Conservation (phyloP, 2,329 filamentous ascomycete genomes). For the Fusarium sp. region DNA sequence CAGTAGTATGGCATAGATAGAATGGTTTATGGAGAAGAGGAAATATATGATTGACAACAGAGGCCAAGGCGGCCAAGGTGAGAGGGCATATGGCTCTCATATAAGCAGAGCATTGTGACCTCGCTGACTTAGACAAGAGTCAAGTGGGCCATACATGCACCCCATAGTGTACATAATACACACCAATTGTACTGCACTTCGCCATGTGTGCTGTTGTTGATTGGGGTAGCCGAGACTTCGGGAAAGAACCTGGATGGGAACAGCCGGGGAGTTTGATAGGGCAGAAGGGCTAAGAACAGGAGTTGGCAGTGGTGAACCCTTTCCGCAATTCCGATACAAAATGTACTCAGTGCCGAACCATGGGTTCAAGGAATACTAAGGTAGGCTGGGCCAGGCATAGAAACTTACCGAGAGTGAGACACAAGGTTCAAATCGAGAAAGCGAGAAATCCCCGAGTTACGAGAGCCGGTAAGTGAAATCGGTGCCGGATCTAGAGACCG, state of each 20-base stretch:
- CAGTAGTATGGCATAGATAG: constrained; percentile 81
- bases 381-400: constrained; percentile 28
- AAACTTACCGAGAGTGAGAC: constrained; percentile 44
- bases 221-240: constrained; percentile 23
- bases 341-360: constrained; percentile 38
- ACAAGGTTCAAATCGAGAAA: constrained; percentile 22
- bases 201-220: constrained; percentile 3
- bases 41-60: constrained; percentile 21
- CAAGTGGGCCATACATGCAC: constrained; percentile 46
- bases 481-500: constrained; percentile 26
- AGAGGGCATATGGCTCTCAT: constrained; percentile 44
- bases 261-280: constrained; percentile 36
- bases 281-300: constrained; percentile 4
- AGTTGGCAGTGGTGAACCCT: constrained; percentile 22
- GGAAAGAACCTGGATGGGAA: constrained; percentile 18
- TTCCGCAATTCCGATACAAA: constrained; percentile 47
- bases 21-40: constrained; percentile 22
- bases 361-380: constrained; percentile 37
- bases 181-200: constrained; percentile 16
- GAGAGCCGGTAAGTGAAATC: constrained; percentile 19
- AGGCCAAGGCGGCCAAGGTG: constrained; percentile 8
- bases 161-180: constrained; percentile 26
- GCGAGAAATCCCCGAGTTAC: constrained; percentile 45
- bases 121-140: constrained; percentile 49
- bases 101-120: constrained; percentile 47